phyloP scores from a whole-genome alignment of 768 basidiomycete species.

The Tricholoma furcatifolium region DNA sequence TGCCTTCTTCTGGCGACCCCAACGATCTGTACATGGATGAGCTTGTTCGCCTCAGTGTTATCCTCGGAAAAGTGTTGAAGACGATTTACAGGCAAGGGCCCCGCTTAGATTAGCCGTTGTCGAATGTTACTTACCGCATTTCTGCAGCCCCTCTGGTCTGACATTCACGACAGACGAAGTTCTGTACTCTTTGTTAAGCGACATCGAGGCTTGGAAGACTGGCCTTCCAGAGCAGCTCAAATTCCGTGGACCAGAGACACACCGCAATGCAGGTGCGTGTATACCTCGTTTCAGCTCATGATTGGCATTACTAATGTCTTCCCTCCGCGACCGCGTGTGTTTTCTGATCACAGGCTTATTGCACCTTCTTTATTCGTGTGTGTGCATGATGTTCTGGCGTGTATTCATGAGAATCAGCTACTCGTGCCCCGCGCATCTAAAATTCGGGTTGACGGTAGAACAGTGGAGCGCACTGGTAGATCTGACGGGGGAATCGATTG shows the following conservation, averaged over 20 bases:
- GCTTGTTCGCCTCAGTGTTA: conserved; percentile 86
- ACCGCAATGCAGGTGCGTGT: conserved; percentile 62
- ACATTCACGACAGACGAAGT: conserved; percentile 82
- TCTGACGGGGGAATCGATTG: conserved; percentile 78
- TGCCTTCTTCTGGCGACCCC: conserved; percentile 85
- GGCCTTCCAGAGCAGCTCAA: conserved; percentile 75
- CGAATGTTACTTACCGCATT: conserved; percentile 3
- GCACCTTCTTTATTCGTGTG: conserved; percentile 84
- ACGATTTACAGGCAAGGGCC: conserved; percentile 77
- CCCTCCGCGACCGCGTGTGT: conserved; percentile 5
- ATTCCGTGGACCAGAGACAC: conserved; percentile 70
- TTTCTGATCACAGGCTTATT: conserved; percentile 60
- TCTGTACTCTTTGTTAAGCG: conserved; percentile 59
- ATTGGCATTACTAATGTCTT: not conserved
- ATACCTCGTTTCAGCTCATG: not conserved
- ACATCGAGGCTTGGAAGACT: conserved; percentile 76
- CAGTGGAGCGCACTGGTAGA: conserved; percentile 74
- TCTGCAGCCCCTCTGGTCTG: conserved; percentile 77
- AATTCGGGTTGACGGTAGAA: conserved; percentile 78
- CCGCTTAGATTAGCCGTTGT: not conserved
- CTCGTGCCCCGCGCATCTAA: conserved; percentile 85
- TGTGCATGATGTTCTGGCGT: conserved; percentile 96
- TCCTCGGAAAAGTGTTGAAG: conserved; percentile 90
- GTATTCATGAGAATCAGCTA: conserved; percentile 99
- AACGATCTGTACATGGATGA: conserved; percentile 84